Base-by-base conservation (phyloP, 1,284 basidiomycete genomes). In the Heterobasidion occidentale region DNA sequence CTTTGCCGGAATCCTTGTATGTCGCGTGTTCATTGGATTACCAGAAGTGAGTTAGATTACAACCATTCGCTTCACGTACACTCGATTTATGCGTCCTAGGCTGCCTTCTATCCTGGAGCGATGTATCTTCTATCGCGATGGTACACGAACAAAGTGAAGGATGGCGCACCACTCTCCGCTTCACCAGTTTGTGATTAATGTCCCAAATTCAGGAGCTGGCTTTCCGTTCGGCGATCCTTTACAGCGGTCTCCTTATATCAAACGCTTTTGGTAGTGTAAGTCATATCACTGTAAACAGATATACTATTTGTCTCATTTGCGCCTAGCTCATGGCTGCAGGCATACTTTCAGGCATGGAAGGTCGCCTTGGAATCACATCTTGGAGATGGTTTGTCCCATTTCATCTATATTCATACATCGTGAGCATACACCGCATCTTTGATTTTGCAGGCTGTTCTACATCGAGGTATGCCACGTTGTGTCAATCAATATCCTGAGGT, bases 181-280 rank as follows among this genome's bases (percentile, higher is more conserved):
- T 27, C 27, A 4, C 20, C 12, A 51, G 14, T n/a, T 7, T 36
- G 38, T 17, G 20, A 9, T 15, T 38, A 6, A 36, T 56, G 33
- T 9, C 42, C 36, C 6, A 46, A 27, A 27, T 27, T 27, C 27
- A 84, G 82, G 83, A 87, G 68, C 70, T 87, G 6, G 83, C 83
- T 0, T 79, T 90, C 57, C 80, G 90, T 44, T 81, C 83, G 51
- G 84, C 86, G 0, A 76, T 90, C 55, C 75, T 92, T 2, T 89
- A 84, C 67, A 76, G 76, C 7, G 88, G 87, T n/a, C 65, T 83
- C 3, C 71, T 90, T n/a, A 75, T 90, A 52, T 86, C 85, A 0
- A 90, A 90, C 69, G 88, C 89, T 2, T 90, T 91, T 65, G 87
- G 88, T 46, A 74, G 78, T 55, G 83, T 86, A 56, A 67, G 82